Evolutionary conservation across 495 filamentous ascomycete species (phyloP).

Genomic region (Penicillium paxilli): DNA sequence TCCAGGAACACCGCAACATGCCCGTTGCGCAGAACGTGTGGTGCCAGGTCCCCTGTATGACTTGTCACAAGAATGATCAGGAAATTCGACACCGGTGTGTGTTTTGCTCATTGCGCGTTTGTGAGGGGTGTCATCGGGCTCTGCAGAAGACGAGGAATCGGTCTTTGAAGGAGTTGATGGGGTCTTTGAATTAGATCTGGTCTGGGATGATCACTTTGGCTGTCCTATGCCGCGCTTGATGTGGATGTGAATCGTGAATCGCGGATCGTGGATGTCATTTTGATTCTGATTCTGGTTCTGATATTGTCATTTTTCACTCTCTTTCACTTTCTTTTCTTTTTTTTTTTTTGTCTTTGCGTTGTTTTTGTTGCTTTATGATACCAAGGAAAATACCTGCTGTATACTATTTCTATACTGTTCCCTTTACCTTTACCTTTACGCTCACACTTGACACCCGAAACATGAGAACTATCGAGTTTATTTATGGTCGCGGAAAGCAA

Average conservation of each 20-base stretch:
- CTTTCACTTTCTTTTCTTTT: not conserved
- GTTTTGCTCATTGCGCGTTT: conserved; percentile 51
- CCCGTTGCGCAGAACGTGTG: conserved; percentile 41
- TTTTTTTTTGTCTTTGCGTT: not conserved
- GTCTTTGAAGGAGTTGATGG: conserved; percentile 37
- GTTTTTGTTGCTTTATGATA: conserved; percentile 23
- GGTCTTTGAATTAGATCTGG: not conserved
- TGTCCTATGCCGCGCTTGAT: not conserved
- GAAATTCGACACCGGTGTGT: conserved; percentile 48
- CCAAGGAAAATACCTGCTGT: conserved; percentile 21
- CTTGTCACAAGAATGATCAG: conserved; percentile 44
- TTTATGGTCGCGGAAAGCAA: conserved; percentile 5
- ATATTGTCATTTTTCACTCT: conserved; percentile 4
- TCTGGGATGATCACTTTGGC: not conserved
- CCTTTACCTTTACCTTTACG: no score
- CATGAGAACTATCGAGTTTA: no score
- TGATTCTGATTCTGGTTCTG: no score
- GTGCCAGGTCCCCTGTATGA: conserved; percentile 52
- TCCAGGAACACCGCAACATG: conserved; percentile 47
- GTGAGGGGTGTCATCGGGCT: conserved; percentile 37
- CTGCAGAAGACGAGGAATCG: conserved; percentile 39
- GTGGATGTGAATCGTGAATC: not conserved
- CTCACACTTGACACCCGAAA: no score
- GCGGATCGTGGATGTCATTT: not conserved
- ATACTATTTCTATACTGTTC: conserved; percentile 15